phyloP scores from a whole-genome alignment of 164 flowering plant species.

The Vitis amurensis region DNA sequence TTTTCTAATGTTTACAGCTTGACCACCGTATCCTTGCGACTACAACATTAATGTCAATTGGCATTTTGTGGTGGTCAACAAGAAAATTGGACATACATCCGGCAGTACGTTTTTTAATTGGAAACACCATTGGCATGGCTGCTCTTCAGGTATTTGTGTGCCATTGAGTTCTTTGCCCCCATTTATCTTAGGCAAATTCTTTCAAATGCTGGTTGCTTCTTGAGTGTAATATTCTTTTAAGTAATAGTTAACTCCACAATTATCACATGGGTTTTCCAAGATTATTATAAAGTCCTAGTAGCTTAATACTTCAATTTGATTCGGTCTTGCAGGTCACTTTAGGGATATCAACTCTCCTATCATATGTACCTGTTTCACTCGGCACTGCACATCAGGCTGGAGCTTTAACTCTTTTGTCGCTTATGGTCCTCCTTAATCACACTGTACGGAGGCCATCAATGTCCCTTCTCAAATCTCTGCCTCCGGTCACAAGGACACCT shows the following conservation, averaged over 20 bases:
- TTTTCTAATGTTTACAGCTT: constrained; percentile 45
- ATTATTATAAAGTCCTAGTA: neutral
- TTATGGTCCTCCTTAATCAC: constrained; percentile 76
- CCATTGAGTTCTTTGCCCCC: neutral
- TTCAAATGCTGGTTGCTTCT: neutral
- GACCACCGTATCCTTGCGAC: constrained; percentile 93
- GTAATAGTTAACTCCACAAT: neutral
- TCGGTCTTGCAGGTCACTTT: constrained; percentile 67
- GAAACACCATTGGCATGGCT: constrained; percentile 87
- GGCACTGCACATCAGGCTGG: constrained; percentile 96
- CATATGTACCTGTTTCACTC: constrained; percentile 86
- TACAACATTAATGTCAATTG: constrained; percentile 54
- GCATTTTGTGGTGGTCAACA: constrained; percentile 66
- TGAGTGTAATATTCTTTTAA: neutral
- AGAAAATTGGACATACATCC: constrained; percentile 86
- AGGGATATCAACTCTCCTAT: constrained; percentile 84
- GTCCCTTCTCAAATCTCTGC: constrained; percentile 58
- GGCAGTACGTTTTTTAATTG: constrained; percentile 63
- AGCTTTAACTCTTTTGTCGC: constrained; percentile 74
- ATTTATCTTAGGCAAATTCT: neutral
- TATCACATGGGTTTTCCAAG: too few relatives aligned
- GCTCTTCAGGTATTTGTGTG: constrained; percentile 62
- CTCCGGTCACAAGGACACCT: constrained; percentile 40
- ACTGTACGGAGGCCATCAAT: constrained; percentile 72
- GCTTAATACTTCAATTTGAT: neutral